phyloP scores from a whole-genome alignment of 106 monocot species.

The Xerophyta viscosa region DNA sequence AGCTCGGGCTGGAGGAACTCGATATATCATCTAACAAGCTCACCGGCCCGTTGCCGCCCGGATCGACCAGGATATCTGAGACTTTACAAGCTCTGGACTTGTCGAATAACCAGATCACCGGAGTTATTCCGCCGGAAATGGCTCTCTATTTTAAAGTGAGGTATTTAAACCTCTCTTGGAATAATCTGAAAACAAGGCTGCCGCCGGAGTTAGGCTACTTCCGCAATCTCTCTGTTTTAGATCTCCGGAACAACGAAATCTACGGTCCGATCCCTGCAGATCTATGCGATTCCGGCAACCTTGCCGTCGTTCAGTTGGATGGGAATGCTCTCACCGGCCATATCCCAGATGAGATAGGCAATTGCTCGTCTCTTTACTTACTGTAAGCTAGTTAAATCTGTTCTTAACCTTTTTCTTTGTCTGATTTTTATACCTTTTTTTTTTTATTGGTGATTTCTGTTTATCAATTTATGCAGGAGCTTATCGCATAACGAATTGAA shows the following conservation, averaged over 20 bases:
- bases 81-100: constrained; percentile 50
- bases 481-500: constrained; percentile 50
- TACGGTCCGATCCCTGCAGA: constrained; percentile 51
- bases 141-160: constrained; percentile 41
- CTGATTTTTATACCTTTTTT: neutral
- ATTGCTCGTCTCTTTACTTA: constrained; percentile 62
- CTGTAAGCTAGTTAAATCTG: constrained; percentile 31
- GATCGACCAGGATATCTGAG: constrained; percentile 36
- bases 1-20: constrained; percentile 49
- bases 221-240: constrained; percentile 43
- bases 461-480: constrained; percentile 24
- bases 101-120: constrained; percentile 44
- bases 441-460: neutral
- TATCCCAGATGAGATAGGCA: constrained; percentile 39
- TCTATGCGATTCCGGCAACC: constrained; percentile 41
- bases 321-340: constrained; percentile 22
- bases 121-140: constrained; percentile 56
- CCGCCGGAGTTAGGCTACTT: constrained; percentile 58
- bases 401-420: neutral
- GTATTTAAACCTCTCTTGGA: constrained; percentile 73
- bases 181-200: constrained; percentile 43
- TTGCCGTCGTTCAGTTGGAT: constrained; percentile 31
- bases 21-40: constrained; percentile 70
- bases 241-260: constrained; percentile 48
- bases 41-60: constrained; percentile 48